phyloP scores from a whole-genome alignment of 768 basidiomycete species.

The Rhizopogon vinicolor region DNA sequence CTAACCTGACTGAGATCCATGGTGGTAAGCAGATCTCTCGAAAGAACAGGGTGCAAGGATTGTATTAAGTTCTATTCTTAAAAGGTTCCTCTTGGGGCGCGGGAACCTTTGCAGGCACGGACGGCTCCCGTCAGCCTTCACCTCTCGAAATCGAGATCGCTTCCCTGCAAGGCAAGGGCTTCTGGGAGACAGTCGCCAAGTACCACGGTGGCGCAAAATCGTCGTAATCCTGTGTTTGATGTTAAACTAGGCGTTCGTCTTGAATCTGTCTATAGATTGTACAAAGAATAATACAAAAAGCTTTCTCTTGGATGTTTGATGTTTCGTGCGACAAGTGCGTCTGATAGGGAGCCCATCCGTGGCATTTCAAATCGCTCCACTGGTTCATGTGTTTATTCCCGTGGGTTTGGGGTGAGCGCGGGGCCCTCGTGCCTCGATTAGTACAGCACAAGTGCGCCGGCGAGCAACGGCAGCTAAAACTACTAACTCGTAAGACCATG shows the following conservation, averaged over 20 bases:
- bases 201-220: slow-evolving; percentile 19
- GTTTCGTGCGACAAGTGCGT: background rate
- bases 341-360: background rate
- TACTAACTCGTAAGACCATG: background rate
- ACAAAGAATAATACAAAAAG: background rate
- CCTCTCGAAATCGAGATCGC: slow-evolving; percentile 55
- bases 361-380: background rate
- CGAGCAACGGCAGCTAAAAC: slow-evolving; percentile 1
- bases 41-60: background rate
- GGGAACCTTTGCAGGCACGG: slow-evolving; percentile 55
- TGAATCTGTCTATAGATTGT: background rate
- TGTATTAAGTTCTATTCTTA: background rate
- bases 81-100: slow-evolving; percentile 78
- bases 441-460: background rate
- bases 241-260: background rate
- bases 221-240: background rate
- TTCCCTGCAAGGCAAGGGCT: slow-evolving; percentile 49
- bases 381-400: background rate
- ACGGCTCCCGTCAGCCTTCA: slow-evolving; percentile 58
- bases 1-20: slow-evolving; percentile 38
- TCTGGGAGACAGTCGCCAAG: slow-evolving; percentile 45
- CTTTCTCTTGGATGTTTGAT: background rate
- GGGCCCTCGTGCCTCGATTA: background rate
- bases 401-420: background rate
- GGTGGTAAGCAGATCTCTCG: slow-evolving; percentile 32